Conservation (phyloP, 2,329 filamentous ascomycete genomes). For the Trichoderma sp. region DNA sequence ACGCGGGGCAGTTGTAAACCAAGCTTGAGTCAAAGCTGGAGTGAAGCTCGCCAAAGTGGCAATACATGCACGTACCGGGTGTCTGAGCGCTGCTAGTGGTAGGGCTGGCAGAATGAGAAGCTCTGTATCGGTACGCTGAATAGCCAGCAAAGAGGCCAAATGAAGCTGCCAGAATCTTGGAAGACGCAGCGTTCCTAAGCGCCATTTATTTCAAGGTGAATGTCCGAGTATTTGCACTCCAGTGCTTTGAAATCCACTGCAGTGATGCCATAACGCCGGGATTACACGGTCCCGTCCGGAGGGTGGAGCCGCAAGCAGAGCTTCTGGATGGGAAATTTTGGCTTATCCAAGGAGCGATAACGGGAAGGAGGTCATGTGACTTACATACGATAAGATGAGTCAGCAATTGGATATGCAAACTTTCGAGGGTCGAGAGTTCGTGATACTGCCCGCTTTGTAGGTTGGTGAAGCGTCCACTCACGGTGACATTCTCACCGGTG, state of each 20-base stretch:
- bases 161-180: conserved; percentile 33
- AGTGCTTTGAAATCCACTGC: conserved; percentile 24
- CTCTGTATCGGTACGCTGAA: conserved; percentile 33
- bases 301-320: not conserved
- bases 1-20: not conserved
- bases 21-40: not conserved
- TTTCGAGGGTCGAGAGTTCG: conserved; percentile 9
- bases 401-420: conserved; percentile 19
- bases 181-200: conserved; percentile 25
- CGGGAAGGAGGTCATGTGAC: conserved; percentile 7
- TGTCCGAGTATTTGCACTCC: not conserved
- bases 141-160: conserved; percentile 32
- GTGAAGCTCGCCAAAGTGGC: not conserved
- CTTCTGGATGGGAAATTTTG: not conserved
- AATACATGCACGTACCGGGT: not conserved
- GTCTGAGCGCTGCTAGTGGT: not conserved
- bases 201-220: conserved; percentile 17
- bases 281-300: conserved; percentile 14
- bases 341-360: not conserved
- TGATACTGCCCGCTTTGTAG: not conserved
- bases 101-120: conserved; percentile 24
- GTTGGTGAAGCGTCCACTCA: not conserved
- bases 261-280: conserved; percentile 20
- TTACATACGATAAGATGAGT: not conserved
- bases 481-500: not conserved